Base-by-base conservation (phyloP, 192 early-diverging fungal species). In the Funneliformis mosseae region DNA sequence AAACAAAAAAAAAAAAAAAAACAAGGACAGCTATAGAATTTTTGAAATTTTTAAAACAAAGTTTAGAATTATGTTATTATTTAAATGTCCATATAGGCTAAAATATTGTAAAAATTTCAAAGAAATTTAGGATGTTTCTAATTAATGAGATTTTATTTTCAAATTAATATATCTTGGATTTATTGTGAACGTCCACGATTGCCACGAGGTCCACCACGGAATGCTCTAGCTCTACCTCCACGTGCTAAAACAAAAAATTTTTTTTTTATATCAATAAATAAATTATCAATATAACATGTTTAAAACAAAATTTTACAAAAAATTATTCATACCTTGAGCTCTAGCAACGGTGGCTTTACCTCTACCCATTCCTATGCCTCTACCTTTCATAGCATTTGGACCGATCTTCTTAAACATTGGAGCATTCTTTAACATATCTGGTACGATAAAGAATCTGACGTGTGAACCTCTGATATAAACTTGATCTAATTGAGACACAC, bases 371-470 rank as follows among this genome's bases (percentile, higher is more conserved):
- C 95, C 95, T 60, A 95, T 93, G 23, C 95, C 95, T 83, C 91
- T 90, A 62, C 94, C 94, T 81, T 93, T 95, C 83, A 88, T 84
- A 64, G 90, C 90, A 33, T 91, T 92, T 25, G 95, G 94, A n/a
- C 92, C 96, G 68, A 97, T 91, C 72, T 90, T 89, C 88, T 97
- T 96, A 87, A 99, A 98, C 97, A 99, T 97, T 67, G 98, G 97
- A 33, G 98, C 98, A 83, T 99, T 98, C 88, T 97, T 97, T 48
- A 99, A 91, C 96, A 99, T 99, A 84, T 99, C 98, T 28, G 97
- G 97, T n/a, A 97, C 96, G 43, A 98, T 93, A 78, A 98, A 95
- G 87, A 96, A 97, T 68, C 96, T 92, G 81, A 97, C 90, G 75
- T 93, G 91, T 62, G 95, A 96, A 33, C 98, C 98, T 74, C 98